Conservation (phyloP, 805 yeast genomes). For the Schizosaccharomyces cryophilus region DNA sequence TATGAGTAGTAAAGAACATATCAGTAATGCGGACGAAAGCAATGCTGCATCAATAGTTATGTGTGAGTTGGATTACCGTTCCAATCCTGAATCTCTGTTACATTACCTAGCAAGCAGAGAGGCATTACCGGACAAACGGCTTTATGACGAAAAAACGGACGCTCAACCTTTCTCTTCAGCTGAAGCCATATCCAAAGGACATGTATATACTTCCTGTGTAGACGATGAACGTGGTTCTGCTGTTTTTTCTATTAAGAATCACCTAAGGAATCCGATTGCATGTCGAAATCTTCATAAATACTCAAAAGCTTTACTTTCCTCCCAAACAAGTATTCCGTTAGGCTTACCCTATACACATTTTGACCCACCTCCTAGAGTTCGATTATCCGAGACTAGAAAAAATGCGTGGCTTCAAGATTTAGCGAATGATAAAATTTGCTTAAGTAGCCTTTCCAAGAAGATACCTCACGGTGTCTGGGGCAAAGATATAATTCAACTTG, state of each 20-base stretch:
- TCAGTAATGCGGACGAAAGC: no score
- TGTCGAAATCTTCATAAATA: not conserved
- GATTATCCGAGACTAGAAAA: not conserved
- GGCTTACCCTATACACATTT: not conserved
- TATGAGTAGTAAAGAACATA: no score
- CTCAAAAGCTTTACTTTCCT: not conserved
- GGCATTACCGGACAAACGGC: not conserved
- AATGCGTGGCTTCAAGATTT: not conserved
- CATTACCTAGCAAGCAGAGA: not conserved
- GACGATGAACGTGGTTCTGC: not conserved
- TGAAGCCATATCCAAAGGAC: not conserved
- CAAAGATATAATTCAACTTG: not conserved
- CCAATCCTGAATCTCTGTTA: not conserved
- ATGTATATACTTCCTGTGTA: not conserved
- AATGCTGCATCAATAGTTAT: no score
- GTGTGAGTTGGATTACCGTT: no score
- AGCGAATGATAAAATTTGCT: not conserved
- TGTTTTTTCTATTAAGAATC: not conserved
- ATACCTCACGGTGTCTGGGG: conserved; percentile 1
- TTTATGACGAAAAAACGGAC: not conserved
- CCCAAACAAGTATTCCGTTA: no score
- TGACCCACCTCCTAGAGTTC: not conserved
- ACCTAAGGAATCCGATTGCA: not conserved
- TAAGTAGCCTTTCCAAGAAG: not conserved
- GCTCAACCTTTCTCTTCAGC: not conserved